A percentile compares a stretch with the other conserved stretches of the same genome.
These are phyloP conservation scores for Wilhelminamyces savonicus DNA, from an alignment of 805 yeast genomes.

Conservation along the genomic window DNA sequence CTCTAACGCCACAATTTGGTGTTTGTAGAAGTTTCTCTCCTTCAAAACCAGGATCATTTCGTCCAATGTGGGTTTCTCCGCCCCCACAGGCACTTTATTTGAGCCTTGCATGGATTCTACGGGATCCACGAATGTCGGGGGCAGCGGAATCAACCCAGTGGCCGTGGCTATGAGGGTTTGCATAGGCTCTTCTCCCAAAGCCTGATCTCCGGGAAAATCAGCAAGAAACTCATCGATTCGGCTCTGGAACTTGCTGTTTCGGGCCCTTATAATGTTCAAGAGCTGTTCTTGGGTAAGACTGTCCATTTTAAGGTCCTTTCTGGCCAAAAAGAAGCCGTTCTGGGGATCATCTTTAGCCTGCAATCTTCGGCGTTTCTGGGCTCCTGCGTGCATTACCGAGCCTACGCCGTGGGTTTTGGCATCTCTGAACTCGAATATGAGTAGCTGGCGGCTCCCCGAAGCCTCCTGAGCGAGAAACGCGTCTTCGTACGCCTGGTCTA, in stretches of 20 bases:
- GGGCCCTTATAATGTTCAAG: constrained; percentile 50
- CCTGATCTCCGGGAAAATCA: constrained; percentile 18
- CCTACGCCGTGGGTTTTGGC: constrained; percentile 49
- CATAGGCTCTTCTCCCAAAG: constrained; percentile 33
- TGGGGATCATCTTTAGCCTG: constrained; percentile 3
- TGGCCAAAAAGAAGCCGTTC: constrained; percentile 19
- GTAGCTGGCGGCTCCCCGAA: constrained; percentile 41
- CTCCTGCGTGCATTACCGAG: constrained; percentile 22
- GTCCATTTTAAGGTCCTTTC: constrained; percentile 43
- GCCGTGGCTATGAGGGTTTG: constrained; percentile 30
- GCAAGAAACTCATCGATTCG: too few relatives aligned
- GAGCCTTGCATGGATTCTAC: constrained; percentile 33
- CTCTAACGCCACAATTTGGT: constrained; percentile 55
- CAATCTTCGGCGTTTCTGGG: constrained; percentile 11
- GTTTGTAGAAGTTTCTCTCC: constrained; percentile 44
- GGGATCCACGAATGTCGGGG: constrained; percentile 52
- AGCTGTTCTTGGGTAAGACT: constrained; percentile 51
- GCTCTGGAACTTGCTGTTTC: constrained; percentile 56
- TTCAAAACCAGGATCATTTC: constrained; percentile 46
- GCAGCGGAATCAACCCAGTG: constrained; percentile 38
- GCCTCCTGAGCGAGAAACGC: constrained; percentile 43
- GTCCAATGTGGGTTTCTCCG: constrained; percentile 32
- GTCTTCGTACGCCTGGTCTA: constrained; percentile 51
- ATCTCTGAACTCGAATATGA: constrained; percentile 75
- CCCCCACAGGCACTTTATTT: constrained; percentile 5